phyloP scores from a whole-genome alignment of 202 grass and related monocot genomes.

The Setaria viridis region DNA sequence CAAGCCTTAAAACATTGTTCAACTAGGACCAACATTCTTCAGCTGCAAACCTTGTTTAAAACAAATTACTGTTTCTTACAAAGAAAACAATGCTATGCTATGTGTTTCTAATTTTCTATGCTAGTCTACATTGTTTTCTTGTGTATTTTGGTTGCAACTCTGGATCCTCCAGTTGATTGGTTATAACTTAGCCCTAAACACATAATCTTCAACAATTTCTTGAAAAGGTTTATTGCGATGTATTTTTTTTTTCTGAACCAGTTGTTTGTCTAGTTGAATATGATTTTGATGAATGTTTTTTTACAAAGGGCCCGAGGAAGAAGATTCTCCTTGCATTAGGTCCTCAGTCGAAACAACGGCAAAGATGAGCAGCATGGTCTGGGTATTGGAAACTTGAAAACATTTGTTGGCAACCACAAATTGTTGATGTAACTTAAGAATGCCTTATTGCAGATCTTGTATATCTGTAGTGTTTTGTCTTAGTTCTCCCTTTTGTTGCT shows the following conservation, averaged over 20 bases:
- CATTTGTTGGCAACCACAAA: conserved; percentile 26
- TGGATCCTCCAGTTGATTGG: neutral
- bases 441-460: conserved; percentile 49
- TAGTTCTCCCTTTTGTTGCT: conserved; percentile 31
- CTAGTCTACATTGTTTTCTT: neutral
- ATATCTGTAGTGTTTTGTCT: conserved; percentile 32
- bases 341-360: conserved; percentile 64
- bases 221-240: neutral
- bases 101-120: neutral
- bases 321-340: conserved; percentile 91
- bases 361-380: conserved; percentile 47
- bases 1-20: neutral
- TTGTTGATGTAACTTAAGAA: conserved; percentile 30
- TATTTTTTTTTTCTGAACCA: neutral
- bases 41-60: neutral
- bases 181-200: neutral
- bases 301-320: conserved; percentile 88
- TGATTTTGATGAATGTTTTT: conserved; percentile 5
- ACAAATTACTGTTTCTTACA: neutral
- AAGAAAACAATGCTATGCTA: neutral
- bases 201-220: neutral
- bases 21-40: neutral
- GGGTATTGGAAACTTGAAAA: neutral
- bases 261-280: conserved; percentile 12
- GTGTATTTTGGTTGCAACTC: neutral